phyloP scores from a whole-genome alignment of 139 green algal genomes.

The Haematococcus lacustris region DNA sequence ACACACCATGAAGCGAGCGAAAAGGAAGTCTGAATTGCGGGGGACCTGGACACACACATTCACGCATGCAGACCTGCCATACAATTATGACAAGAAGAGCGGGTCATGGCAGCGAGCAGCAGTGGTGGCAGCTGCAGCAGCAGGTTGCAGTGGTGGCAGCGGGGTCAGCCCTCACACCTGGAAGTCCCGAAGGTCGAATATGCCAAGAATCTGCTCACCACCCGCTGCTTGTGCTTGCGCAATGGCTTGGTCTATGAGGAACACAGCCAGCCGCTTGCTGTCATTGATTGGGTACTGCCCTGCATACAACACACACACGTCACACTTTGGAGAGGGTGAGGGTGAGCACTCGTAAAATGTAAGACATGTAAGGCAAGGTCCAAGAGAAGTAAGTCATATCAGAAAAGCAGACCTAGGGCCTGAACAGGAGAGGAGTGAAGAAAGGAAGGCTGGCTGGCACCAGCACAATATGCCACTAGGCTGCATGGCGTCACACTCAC shows the following conservation, averaged over 20 bases:
- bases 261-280: constrained; percentile 64
- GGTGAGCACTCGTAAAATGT: too few species aligned
- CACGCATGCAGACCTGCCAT: background rate
- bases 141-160: too few species aligned
- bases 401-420: too few species aligned
- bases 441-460: too few species aligned
- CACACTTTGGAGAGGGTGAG: too few species aligned
- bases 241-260: constrained; percentile 66
- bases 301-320: constrained; percentile 26
- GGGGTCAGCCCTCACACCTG: constrained; percentile 3
- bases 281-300: constrained; percentile 52
- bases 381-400: too few species aligned
- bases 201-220: constrained; percentile 76
- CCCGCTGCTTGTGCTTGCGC: constrained; percentile 4
- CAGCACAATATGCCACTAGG: too few species aligned
- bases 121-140: background rate
- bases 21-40: constrained; percentile 79
- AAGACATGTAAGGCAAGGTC: too few species aligned
- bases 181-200: constrained; percentile 91
- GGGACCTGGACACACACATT: constrained; percentile 8
- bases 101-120: background rate
- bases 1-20: constrained; percentile 81
- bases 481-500: too few species aligned
- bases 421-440: too few species aligned
- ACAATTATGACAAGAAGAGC: background rate